These are phyloP conservation scores for Globisporangium apiculatum DNA, from an alignment of 352 stramenopile species.

Conservation along the genomic window DNA sequence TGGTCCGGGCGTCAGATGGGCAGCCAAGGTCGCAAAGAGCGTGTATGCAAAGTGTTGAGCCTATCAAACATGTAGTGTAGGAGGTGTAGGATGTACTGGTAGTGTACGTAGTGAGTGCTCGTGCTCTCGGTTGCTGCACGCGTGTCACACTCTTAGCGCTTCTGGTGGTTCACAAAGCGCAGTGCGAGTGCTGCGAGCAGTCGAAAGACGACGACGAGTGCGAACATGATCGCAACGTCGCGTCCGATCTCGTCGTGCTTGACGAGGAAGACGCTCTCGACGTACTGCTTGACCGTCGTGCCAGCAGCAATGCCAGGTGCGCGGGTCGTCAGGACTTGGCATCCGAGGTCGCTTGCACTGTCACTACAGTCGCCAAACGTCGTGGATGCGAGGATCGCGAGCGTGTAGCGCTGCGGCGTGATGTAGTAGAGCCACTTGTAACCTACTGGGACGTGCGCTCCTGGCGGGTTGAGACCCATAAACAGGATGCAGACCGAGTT, in stretches of 20 bases:
- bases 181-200: conserved; percentile 16
- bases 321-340: background rate
- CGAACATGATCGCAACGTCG: conserved; percentile 9
- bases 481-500: conserved; percentile 43
- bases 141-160: conserved; percentile 6
- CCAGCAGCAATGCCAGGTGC: background rate
- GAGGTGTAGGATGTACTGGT: too few relatives aligned
- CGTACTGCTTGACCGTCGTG: conserved; percentile 17
- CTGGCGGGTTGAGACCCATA: conserved; percentile 35
- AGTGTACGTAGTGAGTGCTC: too few relatives aligned
- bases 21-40: too few relatives aligned
- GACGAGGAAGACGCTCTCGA: conserved; percentile 16
- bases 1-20: too few relatives aligned
- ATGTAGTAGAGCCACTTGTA: conserved; percentile 15
- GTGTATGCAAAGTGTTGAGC: too few relatives aligned
- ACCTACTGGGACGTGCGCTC: conserved; percentile 14
- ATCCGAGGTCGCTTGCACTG: conserved; percentile 3
- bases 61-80: too few relatives aligned
- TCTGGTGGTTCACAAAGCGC: conserved; percentile 21
- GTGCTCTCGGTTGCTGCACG: too few relatives aligned
- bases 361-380: conserved; percentile 6
- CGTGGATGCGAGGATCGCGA: conserved; percentile 6
- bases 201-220: conserved; percentile 17
- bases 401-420: conserved; percentile 11
- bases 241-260: conserved; percentile 14